Base-by-base conservation (phyloP, 2,329 filamentous ascomycete species). In the Pseudomassariella vexata region DNA sequence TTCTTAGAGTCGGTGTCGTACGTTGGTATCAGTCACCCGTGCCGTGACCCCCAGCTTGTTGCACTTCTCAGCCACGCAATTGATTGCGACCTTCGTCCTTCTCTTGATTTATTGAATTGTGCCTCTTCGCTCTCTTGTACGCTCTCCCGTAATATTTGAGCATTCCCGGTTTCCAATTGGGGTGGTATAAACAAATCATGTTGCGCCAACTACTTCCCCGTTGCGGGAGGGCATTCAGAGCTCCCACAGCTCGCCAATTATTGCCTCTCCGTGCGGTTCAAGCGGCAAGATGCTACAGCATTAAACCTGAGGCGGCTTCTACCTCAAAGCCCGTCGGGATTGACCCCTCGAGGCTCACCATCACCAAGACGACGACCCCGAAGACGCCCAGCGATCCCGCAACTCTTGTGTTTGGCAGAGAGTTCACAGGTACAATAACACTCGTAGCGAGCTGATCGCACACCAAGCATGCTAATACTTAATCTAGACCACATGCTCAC, bases 401-500 rank as follows among this genome's bases (percentile, higher is more conserved):
- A 55, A 79, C 94, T 42, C 78, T 98, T 34, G 70, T 96, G 42
- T 98, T 98, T 60, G 92, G 92, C 42, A 76, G 76, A 45, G 82
- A 80, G 30, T 98, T 98, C 62, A 95, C 92, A 50, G 88, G 87
- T 89, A 65, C 36, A 58, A 37, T 21, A 21, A 20, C 22, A n/a
- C n/a, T n/a, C n/a, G n/a, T n/a, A n/a, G n/a, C n/a, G n/a, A n/a
- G n/a, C n/a, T n/a, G n/a, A n/a, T n/a, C n/a, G n/a, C n/a, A n/a
- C n/a, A n/a, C n/a, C n/a, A n/a, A n/a, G n/a, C n/a, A n/a, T n/a
- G n/a, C n/a, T n/a, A n/a, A n/a, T n/a, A n/a, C n/a, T n/a, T n/a
- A n/a, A n/a, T n/a, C 14, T 18, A 94, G 92, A 98, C 67, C 92
- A 96, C 66, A 96, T 98, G 90, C 80, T 96, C 52, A 81, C 83